Evolutionary conservation across 352 stramenopile genomes (phyloP).

Genomic region (Globisporangium radiosum): DNA sequence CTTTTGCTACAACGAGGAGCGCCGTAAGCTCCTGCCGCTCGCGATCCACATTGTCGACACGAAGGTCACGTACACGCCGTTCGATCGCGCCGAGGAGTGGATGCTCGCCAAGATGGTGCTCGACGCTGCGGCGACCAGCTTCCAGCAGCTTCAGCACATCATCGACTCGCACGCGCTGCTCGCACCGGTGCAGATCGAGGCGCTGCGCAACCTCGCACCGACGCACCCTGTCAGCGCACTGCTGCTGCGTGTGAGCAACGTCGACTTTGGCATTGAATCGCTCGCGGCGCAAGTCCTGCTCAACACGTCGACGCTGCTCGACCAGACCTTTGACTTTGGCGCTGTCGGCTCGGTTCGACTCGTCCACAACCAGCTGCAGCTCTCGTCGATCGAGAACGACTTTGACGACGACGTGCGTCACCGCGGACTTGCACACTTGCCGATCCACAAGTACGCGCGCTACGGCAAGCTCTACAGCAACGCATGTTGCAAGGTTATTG

Average conservation of each 20-base stretch:
- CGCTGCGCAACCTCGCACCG: conserved; percentile 23
- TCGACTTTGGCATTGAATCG: conserved; percentile 39
- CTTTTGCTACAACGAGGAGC: conserved; percentile 26
- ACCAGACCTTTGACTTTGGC: conserved; percentile 34
- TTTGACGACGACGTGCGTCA: conserved; percentile 2
- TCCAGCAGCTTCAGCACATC: conserved; percentile 52
- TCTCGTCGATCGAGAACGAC: conserved; percentile 3
- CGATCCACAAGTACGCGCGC: conserved; percentile 1
- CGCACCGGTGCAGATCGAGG: conserved; percentile 40
- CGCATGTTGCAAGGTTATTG: neutral
- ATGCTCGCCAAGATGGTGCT: conserved; percentile 41
- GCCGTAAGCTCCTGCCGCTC: conserved; percentile 31
- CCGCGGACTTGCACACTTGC: conserved; percentile 4
- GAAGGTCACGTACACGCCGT: conserved; percentile 36
- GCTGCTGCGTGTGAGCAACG: conserved; percentile 23
- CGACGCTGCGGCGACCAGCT: conserved; percentile 32
- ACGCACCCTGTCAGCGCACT: conserved; percentile 26
- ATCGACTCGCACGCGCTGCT: conserved; percentile 39
- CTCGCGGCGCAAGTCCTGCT: conserved; percentile 28
- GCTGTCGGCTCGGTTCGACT: conserved; percentile 14
- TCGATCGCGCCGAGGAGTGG: conserved; percentile 34
- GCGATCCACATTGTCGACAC: conserved; percentile 38
- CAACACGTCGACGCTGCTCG: conserved; percentile 27
- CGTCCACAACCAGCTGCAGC: neutral
- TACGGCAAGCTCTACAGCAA: conserved; percentile 3